Conservation (phyloP, 208 protist genomes). For the Wallacemonas sp. region DNA sequence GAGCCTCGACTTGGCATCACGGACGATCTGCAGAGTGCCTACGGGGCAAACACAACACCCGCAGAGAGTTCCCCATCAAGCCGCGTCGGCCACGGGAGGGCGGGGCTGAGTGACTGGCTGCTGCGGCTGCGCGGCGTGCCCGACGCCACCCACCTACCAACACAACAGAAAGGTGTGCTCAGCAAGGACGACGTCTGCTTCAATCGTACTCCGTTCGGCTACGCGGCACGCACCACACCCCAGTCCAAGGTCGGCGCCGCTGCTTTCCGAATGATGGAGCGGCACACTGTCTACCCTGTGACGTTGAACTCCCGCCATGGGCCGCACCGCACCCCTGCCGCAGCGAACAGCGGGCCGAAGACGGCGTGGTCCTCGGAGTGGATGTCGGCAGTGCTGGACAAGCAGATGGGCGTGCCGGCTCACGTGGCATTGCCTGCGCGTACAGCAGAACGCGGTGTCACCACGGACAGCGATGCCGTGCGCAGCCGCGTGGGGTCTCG, state of each 20-base stretch:
- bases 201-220: not conserved
- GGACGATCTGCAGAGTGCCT: not conserved
- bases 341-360: not conserved
- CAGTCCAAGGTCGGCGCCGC: not conserved
- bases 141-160: not conserved
- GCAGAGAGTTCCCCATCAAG: not conserved
- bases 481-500: too few relatives aligned
- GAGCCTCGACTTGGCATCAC: not conserved
- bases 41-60: not conserved
- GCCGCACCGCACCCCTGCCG: not conserved
- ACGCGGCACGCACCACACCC: not conserved
- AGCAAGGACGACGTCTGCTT: not conserved
- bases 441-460: too few relatives aligned
- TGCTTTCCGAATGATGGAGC: not conserved
- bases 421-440: too few relatives aligned
- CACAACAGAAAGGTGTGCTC: not conserved
- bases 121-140: not conserved
- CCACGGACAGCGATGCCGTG: too few relatives aligned
- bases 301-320: too few relatives aligned
- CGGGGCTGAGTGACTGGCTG: slow-evolving; percentile 9
- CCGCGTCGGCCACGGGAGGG: too few relatives aligned
- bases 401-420: too few relatives aligned
- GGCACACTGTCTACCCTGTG: not conserved
- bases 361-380: too few relatives aligned
- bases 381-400: too few relatives aligned